Percentiles rank a stretch among this genome's conserved stretches.
Conservation (phyloP, 345 rosid genomes). For the Aethionema arabicum region DNA sequence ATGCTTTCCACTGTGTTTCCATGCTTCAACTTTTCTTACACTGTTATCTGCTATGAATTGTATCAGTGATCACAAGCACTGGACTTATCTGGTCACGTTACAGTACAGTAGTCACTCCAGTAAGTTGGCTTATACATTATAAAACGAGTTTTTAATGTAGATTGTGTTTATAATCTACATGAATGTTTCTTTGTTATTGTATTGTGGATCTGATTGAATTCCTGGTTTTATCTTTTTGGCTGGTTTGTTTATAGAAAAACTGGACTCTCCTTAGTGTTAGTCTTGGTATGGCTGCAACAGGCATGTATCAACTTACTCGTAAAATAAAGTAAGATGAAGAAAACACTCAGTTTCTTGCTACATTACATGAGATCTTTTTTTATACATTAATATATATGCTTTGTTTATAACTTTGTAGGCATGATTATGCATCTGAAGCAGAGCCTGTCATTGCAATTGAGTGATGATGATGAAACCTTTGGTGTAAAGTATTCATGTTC, state of each 20-base stretch:
- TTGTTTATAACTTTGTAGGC: slow-evolving; percentile 28
- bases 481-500: neutral
- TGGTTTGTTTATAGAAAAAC: neutral
- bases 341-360: neutral
- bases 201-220: neutral
- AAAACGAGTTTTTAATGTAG: no score
- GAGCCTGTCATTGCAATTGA: slow-evolving; percentile 11
- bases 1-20: neutral
- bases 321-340: slow-evolving; percentile 4
- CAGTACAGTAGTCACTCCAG: slow-evolving; percentile 29
- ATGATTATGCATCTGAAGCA: slow-evolving; percentile 25
- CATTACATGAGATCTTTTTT: slow-evolving; percentile 2
- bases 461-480: slow-evolving; percentile 18
- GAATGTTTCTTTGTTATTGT: neutral
- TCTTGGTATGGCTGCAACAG: slow-evolving; percentile 5
- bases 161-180: no score
- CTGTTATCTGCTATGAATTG: neutral
- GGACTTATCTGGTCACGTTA: slow-evolving; percentile 30
- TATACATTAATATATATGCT: slow-evolving; percentile 5
- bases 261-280: slow-evolving; percentile 4
- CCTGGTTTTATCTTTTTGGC: neutral
- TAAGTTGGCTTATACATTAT: slow-evolving; percentile 4
- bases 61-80: slow-evolving; percentile 22
- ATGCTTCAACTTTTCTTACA: neutral
- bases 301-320: slow-evolving; percentile 1